Evolutionary conservation across 2,329 filamentous ascomycete species (phyloP).

Genomic region (Curvularia verruculosa): DNA sequence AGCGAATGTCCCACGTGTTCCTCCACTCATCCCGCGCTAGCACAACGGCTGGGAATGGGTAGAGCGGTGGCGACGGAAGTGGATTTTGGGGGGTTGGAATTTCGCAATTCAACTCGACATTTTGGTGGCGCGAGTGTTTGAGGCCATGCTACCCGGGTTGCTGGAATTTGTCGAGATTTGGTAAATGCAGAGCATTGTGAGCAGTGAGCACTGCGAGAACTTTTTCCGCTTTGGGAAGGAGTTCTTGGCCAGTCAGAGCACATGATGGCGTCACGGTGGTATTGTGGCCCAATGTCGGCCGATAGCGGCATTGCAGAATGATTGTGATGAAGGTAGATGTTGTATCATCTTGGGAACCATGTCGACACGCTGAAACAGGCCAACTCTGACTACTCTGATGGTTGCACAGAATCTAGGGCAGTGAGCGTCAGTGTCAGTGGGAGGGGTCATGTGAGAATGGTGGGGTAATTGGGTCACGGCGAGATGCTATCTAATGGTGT

Average conservation of each 20-base stretch:
- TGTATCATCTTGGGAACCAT: conserved; percentile 11
- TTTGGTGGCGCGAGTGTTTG: background rate
- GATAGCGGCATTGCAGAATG: conserved; percentile 19
- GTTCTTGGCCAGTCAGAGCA: background rate
- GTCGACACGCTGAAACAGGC: background rate
- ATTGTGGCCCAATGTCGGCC: conserved; percentile 10
- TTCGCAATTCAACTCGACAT: background rate
- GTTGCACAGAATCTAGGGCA: conserved; percentile 8
- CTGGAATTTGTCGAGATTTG: background rate
- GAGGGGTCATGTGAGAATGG: conserved; percentile 1
- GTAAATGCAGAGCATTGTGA: too few species aligned
- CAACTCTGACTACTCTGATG: conserved; percentile 5
- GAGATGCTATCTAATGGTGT: conserved; percentile 16
- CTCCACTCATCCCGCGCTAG: conserved; percentile 23
- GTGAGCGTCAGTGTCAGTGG: conserved; percentile 17
- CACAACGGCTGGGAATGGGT: conserved; percentile 8
- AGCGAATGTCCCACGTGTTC: conserved; percentile 31
- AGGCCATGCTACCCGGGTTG: background rate
- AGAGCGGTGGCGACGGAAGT: conserved; percentile 7
- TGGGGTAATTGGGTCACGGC: conserved; percentile 1
- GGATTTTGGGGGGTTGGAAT: background rate
- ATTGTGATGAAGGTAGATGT: conserved; percentile 10
- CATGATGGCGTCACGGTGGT: conserved; percentile 7
- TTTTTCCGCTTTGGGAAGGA: background rate
- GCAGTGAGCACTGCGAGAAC: background rate